These are phyloP conservation scores for Bryum argenteum DNA, from an alignment of 225 moss, liverwort and hornwort species.

Conservation along the genomic window DNA sequence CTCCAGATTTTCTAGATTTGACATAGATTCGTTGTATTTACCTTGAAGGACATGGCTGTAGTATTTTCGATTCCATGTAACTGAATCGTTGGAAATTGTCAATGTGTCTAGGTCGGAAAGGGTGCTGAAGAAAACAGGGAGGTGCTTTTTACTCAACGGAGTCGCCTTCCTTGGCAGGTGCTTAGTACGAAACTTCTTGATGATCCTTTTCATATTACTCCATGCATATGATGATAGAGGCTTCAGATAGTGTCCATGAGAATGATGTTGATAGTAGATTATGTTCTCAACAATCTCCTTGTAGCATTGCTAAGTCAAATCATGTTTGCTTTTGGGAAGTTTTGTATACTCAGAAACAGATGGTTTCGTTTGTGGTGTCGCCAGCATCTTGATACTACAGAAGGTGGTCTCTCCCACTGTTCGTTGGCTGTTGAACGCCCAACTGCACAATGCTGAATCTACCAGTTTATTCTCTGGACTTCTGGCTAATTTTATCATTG, in stretches of 20 bases:
- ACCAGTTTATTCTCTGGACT: conserved; percentile 49
- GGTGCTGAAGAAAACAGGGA: conserved; percentile 81
- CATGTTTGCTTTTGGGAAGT: conserved; percentile 2
- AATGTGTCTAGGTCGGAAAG: conserved; percentile 67
- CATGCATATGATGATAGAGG: not conserved
- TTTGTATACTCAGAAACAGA: conserved; percentile 7
- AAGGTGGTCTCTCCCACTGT: conserved; percentile 66
- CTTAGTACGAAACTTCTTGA: conserved; percentile 22
- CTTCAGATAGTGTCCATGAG: not conserved
- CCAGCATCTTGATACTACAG: conserved; percentile 79
- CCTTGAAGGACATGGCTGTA: not conserved
- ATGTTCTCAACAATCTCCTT: not conserved
- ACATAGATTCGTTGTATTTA: not conserved
- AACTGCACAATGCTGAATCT: conserved; percentile 38
- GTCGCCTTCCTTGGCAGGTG: conserved; percentile 94
- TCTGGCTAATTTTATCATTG: conserved; percentile 65
- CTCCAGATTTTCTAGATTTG: conserved; percentile 16
- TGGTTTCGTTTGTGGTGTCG: conserved; percentile 23
- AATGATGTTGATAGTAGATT: not conserved
- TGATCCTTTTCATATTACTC: conserved; percentile 5
- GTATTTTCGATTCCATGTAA: not conserved
- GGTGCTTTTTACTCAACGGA: conserved; percentile 89
- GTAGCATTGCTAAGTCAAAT: conserved; percentile 2
- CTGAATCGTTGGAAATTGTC: conserved; percentile 22
- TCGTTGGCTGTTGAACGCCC: conserved; percentile 64